Evolutionary conservation across 768 basidiomycete species (phyloP).

Genomic region (Asterophora parasitica): DNA sequence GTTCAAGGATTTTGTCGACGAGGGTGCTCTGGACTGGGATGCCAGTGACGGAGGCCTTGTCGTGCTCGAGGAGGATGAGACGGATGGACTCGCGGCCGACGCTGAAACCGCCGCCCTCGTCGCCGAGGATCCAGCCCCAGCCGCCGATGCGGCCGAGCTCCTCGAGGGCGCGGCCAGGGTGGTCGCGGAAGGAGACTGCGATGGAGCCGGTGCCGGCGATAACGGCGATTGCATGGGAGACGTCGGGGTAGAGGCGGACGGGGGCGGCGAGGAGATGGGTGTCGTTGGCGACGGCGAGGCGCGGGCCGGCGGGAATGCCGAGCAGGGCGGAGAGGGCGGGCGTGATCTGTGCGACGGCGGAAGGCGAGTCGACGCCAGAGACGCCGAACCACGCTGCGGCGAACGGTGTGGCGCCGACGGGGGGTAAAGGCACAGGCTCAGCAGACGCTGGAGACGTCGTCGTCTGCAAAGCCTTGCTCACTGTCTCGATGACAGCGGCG

Average conservation of each 20-base stretch:
- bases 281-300: constrained; percentile 71
- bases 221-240: constrained; percentile 60
- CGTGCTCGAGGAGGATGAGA: constrained; percentile 54
- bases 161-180: constrained; percentile 35
- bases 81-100: constrained; percentile 76
- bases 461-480: constrained; percentile 49
- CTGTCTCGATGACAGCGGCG: constrained; percentile 44
- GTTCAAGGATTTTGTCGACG: constrained; percentile 41
- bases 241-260: constrained; percentile 54
- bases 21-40: constrained; percentile 33
- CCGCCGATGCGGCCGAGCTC: constrained; percentile 72
- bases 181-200: constrained; percentile 58
- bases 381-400: constrained; percentile 79
- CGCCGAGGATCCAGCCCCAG: constrained; percentile 83
- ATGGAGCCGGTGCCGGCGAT: constrained; percentile 83
- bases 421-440: constrained; percentile 34
- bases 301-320: constrained; percentile 48
- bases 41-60: constrained; percentile 40
- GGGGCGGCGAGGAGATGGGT: constrained; percentile 82
- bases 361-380: constrained; percentile 75
- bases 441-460: constrained; percentile 33
- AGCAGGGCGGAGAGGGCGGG: constrained; percentile 52
- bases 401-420: constrained; percentile 36
- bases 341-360: constrained; percentile 53
- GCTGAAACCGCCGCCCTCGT: constrained; percentile 79